A percentile compares a stretch with the other conserved stretches of the same genome.
Conservation (phyloP, 2,329 filamentous ascomycete species). For the Microdochium paspali region DNA sequence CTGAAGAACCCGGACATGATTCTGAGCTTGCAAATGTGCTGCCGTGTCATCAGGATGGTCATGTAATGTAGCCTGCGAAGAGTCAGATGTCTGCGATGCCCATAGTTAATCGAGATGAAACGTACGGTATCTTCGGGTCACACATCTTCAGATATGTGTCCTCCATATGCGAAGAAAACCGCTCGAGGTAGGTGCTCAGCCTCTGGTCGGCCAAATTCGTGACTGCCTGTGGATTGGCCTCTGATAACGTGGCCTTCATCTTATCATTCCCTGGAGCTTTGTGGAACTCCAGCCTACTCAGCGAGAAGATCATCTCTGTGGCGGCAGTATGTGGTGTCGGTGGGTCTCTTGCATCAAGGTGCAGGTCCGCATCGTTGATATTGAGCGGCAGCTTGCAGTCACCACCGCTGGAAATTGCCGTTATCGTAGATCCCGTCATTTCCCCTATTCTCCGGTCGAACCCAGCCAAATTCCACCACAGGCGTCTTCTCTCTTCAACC, state of each 20-base stretch:
- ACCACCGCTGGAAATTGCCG: conserved; percentile 40
- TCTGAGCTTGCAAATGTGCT: conserved; percentile 46
- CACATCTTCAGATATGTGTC: conserved; percentile 45
- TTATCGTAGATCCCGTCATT: conserved; percentile 50
- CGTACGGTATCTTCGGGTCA: conserved; percentile 42
- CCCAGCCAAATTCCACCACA: conserved; percentile 65
- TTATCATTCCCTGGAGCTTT: conserved; percentile 42
- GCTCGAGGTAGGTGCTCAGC: conserved; percentile 38
- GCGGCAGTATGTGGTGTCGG: conserved; percentile 38
- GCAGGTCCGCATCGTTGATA: conserved; percentile 51
- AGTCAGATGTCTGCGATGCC: not conserved
- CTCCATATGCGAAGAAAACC: conserved; percentile 45
- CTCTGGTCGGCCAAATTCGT: conserved; percentile 40
- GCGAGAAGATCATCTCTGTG: conserved; percentile 51
- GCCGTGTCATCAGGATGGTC: conserved; percentile 46
- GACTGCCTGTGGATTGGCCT: conserved; percentile 28
- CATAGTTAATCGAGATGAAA: too few relatives aligned
- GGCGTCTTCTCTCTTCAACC: conserved; percentile 58
- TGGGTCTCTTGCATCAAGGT: conserved; percentile 44
- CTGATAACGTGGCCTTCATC: conserved; percentile 20
- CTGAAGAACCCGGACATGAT: conserved; percentile 44
- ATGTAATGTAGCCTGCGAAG: conserved; percentile 38
- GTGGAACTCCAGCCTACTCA: conserved; percentile 47
- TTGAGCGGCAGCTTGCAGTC: conserved; percentile 51
- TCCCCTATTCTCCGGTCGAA: conserved; percentile 63